phyloP scores from a whole-genome alignment of 2,329 filamentous ascomycete genomes.

The Gaeumannomyces tritici region DNA sequence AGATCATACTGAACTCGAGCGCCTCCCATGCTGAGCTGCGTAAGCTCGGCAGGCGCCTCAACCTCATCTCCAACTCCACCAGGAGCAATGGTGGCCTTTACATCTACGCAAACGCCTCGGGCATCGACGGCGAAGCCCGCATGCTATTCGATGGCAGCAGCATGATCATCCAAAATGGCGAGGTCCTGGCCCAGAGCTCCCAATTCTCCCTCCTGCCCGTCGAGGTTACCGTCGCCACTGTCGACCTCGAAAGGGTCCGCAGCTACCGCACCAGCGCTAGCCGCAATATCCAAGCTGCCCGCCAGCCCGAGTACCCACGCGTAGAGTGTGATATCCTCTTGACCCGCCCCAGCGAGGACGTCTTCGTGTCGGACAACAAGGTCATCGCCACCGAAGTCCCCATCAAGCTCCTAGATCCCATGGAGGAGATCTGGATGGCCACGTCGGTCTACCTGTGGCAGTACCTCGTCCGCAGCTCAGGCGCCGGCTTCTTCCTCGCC shows the following conservation, averaged over 20 bases:
- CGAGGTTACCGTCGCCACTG: constrained; percentile 10
- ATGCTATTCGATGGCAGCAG: constrained; percentile 29
- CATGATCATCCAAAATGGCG: constrained; percentile 11
- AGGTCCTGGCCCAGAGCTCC: constrained; percentile 10
- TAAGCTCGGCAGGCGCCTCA: constrained; percentile 55
- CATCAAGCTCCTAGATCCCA: constrained; percentile 12
- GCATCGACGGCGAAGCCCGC: constrained; percentile 18
- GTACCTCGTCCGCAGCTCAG: constrained; percentile 10
- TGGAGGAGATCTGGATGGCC: constrained; percentile 22
- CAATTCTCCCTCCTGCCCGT: constrained; percentile 11
- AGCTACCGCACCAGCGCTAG: constrained; percentile 10
- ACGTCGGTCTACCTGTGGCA: constrained; percentile 15
- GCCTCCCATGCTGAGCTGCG: constrained; percentile 39
- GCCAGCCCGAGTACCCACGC: constrained; percentile 10
- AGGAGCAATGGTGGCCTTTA: constrained; percentile 51
- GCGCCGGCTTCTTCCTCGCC: constrained; percentile 10
- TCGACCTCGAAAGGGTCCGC: constrained; percentile 11
- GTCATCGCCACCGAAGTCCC: constrained; percentile 7
- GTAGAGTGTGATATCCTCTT: constrained; percentile 12
- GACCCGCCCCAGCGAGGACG: constrained; percentile 13
- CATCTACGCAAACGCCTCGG: constrained; percentile 27
- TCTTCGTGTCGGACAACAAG: constrained; percentile 12
- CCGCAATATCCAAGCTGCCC: constrained; percentile 11
- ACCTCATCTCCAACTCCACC: constrained; percentile 58
- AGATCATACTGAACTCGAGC: constrained; percentile 19